Conservation (phyloP, 768 basidiomycete genomes). For the Kwoniella shandongensis region DNA sequence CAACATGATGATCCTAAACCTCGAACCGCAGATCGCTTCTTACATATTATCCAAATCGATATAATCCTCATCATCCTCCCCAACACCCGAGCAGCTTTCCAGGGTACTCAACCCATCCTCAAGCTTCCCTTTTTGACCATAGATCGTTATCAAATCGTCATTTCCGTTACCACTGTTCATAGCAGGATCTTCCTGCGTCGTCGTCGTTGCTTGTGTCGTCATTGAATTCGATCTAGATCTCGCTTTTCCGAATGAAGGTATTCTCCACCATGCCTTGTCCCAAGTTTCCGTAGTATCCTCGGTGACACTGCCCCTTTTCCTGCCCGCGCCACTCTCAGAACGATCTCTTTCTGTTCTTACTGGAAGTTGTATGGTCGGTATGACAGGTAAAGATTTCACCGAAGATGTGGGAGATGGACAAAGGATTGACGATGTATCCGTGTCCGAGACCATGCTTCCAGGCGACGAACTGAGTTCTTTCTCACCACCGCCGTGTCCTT, state of each 20-base stretch:
- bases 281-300: background rate
- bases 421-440: constrained; percentile 8
- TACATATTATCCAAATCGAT: constrained; percentile 25
- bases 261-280: background rate
- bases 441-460: constrained; percentile 6
- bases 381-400: constrained; percentile 10
- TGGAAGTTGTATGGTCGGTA: too few relatives aligned
- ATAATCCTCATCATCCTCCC: constrained; percentile 18
- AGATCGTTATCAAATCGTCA: background rate
- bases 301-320: background rate
- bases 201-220: background rate
- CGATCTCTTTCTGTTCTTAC: background rate
- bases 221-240: background rate
- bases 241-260: background rate
- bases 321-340: background rate
- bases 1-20: too few relatives aligned
- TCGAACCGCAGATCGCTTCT: too few relatives aligned
- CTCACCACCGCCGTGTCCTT: background rate
- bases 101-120: too few relatives aligned
- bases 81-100: background rate
- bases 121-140: too few relatives aligned
- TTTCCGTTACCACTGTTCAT: too few relatives aligned
- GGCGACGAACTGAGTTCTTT: constrained; percentile 15
- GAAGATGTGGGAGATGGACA: constrained; percentile 15
- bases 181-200: background rate